Evolutionary conservation across 2,329 filamentous ascomycete species (phyloP).

Genomic region (Hypoxylon sp.): DNA sequence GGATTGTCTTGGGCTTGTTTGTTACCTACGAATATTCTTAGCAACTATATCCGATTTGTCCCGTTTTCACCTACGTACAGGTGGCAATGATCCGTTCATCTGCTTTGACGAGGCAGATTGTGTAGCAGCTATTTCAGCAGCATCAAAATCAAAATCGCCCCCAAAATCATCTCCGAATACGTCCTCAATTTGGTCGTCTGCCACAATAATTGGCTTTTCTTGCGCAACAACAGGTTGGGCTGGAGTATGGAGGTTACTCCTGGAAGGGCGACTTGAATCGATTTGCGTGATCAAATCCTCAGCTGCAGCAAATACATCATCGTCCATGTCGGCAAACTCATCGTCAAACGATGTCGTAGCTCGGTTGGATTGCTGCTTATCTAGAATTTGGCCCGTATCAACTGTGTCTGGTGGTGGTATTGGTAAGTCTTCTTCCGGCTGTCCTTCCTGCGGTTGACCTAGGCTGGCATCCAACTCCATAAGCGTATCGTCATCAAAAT

Average conservation of each 20-base stretch:
- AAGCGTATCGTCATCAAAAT: conserved; percentile 73
- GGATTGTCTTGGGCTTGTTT: conserved; percentile 80
- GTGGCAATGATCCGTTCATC: conserved; percentile 56
- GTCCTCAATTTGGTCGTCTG: conserved; percentile 60
- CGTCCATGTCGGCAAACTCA: conserved; percentile 77
- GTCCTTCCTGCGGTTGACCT: conserved; percentile 38
- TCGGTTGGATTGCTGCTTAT: conserved; percentile 34
- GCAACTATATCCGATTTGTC: conserved; percentile 60
- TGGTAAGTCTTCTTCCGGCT: conserved; percentile 40
- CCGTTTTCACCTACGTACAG: conserved; percentile 67
- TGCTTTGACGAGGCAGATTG: conserved; percentile 71
- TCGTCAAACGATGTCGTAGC: conserved; percentile 58
- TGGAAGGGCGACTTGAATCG: conserved; percentile 51
- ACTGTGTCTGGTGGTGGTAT: conserved; percentile 39
- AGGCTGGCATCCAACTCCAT: conserved; percentile 66
- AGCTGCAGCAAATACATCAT: conserved; percentile 69
- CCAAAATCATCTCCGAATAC: conserved; percentile 82
- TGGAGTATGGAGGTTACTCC: conserved; percentile 41
- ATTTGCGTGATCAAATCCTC: conserved; percentile 59
- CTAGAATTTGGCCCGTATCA: conserved; percentile 40
- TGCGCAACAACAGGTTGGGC: conserved; percentile 30
- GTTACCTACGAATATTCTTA: conserved; percentile 78
- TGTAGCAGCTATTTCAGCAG: conserved; percentile 79
- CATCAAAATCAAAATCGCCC: conserved; percentile 80
- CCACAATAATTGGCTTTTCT: conserved; percentile 36